Conservation (phyloP, 129 eudicot genomes). For the Flaveria ramosissima region DNA sequence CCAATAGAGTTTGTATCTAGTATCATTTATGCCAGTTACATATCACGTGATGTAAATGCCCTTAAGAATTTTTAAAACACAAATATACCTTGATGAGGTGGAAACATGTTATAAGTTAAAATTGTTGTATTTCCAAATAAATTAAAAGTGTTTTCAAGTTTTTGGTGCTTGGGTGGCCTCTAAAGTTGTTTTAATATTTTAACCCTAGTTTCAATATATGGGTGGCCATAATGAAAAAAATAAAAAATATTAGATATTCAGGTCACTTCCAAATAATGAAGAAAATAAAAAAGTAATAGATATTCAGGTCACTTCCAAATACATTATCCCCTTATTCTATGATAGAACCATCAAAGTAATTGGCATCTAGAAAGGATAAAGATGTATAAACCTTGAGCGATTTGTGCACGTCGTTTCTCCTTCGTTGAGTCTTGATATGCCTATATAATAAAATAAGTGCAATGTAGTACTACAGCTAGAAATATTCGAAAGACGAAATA, state of each 20-base stretch:
- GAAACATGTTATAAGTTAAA: background rate
- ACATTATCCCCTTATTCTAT: conserved; percentile 3
- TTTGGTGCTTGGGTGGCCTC: background rate
- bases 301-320: background rate
- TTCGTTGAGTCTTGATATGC: conserved; percentile 95
- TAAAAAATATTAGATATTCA: background rate
- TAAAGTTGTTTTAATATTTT: background rate
- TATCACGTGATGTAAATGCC: background rate
- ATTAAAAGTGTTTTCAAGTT: background rate
- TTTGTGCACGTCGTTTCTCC: conserved; percentile 91
- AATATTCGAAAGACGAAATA: background rate
- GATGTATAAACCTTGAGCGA: conserved; percentile 75
- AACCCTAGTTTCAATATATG: background rate
- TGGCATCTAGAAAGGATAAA: background rate
- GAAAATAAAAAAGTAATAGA: background rate
- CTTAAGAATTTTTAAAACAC: background rate
- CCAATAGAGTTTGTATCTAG: background rate
- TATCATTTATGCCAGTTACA: background rate
- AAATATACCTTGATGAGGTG: conserved; percentile 1
- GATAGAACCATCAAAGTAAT: background rate
- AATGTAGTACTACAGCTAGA: conserved; percentile 15
- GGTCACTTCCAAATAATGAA: background rate
- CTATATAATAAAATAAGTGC: conserved; percentile 37
- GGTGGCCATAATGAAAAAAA: background rate
- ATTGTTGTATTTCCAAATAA: background rate